These are phyloP conservation scores for Pezicula radicicola DNA, from an alignment of 2,329 filamentous ascomycete species.

Conservation along the genomic window DNA sequence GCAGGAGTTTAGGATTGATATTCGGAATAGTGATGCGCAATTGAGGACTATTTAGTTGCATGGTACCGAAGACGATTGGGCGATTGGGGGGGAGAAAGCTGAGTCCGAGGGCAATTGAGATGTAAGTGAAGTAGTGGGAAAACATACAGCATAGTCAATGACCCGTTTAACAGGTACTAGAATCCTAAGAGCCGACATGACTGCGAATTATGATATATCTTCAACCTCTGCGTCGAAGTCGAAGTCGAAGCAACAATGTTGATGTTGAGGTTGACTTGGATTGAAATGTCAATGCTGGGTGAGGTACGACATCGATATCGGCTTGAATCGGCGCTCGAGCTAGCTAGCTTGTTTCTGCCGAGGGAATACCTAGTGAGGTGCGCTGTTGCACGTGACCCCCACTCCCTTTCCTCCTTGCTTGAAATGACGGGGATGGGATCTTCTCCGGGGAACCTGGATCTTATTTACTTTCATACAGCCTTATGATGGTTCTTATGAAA, in stretches of 20 bases:
- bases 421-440: too few species aligned
- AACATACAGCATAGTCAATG: constrained; percentile 78
- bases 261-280: not conserved
- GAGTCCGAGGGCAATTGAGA: too few species aligned
- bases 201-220: constrained; percentile 3
- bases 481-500: too few species aligned
- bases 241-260: too few species aligned
- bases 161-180: constrained; percentile 81
- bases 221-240: constrained; percentile 3
- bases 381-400: not conserved
- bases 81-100: constrained; percentile 3
- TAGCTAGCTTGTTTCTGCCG: not conserved
- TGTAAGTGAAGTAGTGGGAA: not conserved
- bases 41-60: too few species aligned
- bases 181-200: constrained; percentile 67
- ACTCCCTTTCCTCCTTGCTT: too few species aligned
- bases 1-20: not conserved
- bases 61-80: not conserved
- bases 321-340: not conserved
- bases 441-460: too few species aligned
- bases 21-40: too few species aligned
- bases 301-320: not conserved
- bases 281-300: not conserved
- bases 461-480: too few species aligned
- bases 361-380: too few species aligned